Evolutionary conservation across 2,329 filamentous ascomycete genomes (phyloP).

Genomic region (Aspergillus ruber): DNA sequence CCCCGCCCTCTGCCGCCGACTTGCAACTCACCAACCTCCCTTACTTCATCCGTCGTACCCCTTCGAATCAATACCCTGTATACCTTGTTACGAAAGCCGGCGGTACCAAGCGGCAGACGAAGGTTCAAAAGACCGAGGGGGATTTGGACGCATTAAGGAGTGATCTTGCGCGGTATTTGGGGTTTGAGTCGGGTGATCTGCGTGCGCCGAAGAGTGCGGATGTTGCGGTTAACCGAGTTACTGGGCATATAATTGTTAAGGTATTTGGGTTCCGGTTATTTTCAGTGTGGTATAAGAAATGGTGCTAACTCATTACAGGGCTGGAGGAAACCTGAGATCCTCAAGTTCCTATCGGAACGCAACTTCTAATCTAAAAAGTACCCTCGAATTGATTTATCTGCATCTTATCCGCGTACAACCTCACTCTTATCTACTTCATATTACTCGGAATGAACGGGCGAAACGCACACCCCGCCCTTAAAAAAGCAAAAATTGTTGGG

Average conservation of each 20-base stretch:
- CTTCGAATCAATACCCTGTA: constrained; percentile 64
- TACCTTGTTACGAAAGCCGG: constrained; percentile 70
- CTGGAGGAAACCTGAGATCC: constrained; percentile 44
- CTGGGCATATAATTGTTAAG: constrained; percentile 68
- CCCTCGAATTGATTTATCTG: not conserved
- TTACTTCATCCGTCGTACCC: constrained; percentile 68
- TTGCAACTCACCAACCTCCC: constrained; percentile 44
- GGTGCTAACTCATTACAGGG: constrained; percentile 32
- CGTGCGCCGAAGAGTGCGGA: constrained; percentile 27
- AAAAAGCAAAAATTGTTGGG: not conserved
- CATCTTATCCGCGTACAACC: too few relatives aligned
- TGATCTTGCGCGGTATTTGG: constrained; percentile 57
- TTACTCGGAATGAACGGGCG: too few relatives aligned
- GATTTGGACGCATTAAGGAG: constrained; percentile 57
- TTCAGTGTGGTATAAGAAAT: not conserved
- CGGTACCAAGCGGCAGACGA: constrained; percentile 67
- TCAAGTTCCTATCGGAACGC: constrained; percentile 43
- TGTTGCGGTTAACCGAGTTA: constrained; percentile 53
- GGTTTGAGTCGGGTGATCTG: constrained; percentile 45
- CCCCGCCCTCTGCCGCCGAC: constrained; percentile 21
- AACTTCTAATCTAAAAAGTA: constrained; percentile 31
- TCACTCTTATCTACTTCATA: too few relatives aligned
- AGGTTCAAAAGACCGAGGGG: constrained; percentile 73
- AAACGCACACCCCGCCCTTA: not conserved
- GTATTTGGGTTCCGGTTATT: constrained; percentile 36